These are phyloP conservation scores for Przewalskia tangutica DNA, from an alignment of 257 asterid species.

Conservation along the genomic window DNA sequence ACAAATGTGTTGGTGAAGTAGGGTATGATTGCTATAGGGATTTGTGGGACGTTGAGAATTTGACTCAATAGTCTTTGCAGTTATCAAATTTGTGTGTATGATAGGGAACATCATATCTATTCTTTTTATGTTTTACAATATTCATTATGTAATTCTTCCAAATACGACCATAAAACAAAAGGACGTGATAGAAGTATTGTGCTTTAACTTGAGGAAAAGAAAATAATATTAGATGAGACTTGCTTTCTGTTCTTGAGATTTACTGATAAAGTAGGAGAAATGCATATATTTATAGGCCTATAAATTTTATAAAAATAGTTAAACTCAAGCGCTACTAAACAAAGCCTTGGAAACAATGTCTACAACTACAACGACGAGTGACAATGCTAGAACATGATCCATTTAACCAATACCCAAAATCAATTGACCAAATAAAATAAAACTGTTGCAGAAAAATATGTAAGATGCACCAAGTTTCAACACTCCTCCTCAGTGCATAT, in stretches of 20 bases:
- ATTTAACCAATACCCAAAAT: too few relatives aligned
- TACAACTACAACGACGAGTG: too few relatives aligned
- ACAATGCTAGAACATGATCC: too few relatives aligned
- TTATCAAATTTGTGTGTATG: neutral
- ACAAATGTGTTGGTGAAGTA: constrained; percentile 3
- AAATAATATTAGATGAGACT: too few relatives aligned
- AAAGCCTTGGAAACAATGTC: too few relatives aligned
- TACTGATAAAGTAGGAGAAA: neutral
- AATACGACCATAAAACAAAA: neutral
- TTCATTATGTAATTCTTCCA: neutral
- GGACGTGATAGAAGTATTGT: neutral
- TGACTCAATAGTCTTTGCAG: neutral
- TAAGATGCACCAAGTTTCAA: too few relatives aligned
- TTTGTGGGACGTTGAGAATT: neutral
- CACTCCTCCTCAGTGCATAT: too few relatives aligned
- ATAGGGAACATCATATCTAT: neutral
- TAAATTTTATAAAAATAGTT: too few relatives aligned
- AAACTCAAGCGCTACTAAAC: too few relatives aligned
- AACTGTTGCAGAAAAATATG: too few relatives aligned
- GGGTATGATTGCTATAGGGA: neutral
- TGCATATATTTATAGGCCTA: too few relatives aligned
- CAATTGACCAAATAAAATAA: too few relatives aligned
- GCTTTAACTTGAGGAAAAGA: neutral
- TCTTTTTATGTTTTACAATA: neutral
- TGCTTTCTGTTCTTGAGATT: neutral